Base-by-base conservation (phyloP, 352 stramenopile species). In the Thalassiosira ordinaria region DNA sequence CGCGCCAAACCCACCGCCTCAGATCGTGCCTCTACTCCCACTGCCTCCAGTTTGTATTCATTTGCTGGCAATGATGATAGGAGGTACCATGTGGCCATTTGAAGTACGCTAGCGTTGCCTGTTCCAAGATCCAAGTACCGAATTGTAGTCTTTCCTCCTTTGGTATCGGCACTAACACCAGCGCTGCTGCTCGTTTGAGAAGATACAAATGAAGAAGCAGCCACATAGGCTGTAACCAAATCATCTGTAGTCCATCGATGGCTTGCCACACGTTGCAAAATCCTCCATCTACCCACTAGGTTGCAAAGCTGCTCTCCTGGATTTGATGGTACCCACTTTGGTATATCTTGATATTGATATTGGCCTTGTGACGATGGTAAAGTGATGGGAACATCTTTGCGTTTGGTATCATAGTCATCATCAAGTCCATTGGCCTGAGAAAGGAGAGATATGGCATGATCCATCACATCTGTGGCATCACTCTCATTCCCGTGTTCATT, bases 201-300 rank as follows among this genome's bases (percentile, higher is more conserved):
- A n/a, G n/a, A n/a, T n/a, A 63, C 18, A 72, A 71, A 78, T n/a
- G 72, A 73, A 13, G 64, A 73, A 39, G 70, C 67, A 63, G 89
- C 91, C 24, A 92, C 72, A 60, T 84, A 92, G 1, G 90, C 90
- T 9, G 90, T 95, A 9, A 91, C 75, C 16, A 95, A 64, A 78
- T 95, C 91, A 74, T 95, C 91, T 22, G 89, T 95, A 11, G 89
- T 94, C 78, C 87, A 95, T 62, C 90, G 78, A 81, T 95, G 91
- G 62, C 72, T 82, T 24, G 71, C 87, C 5, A 92, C 72, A 14
- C 74, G 59, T 78, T 95, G 90, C 13, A 94, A 77, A 44, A 95
- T 94, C 35, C 86, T 78, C 87, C 86, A 95, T 60, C 86, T 63
- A 8, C 90, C 90, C 8, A 91, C 75, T 14, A 95, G 82, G 22